These are phyloP conservation scores for Clonostachys rhizophaga DNA, from an alignment of 2,329 filamentous ascomycete genomes.

Conservation along the genomic window DNA sequence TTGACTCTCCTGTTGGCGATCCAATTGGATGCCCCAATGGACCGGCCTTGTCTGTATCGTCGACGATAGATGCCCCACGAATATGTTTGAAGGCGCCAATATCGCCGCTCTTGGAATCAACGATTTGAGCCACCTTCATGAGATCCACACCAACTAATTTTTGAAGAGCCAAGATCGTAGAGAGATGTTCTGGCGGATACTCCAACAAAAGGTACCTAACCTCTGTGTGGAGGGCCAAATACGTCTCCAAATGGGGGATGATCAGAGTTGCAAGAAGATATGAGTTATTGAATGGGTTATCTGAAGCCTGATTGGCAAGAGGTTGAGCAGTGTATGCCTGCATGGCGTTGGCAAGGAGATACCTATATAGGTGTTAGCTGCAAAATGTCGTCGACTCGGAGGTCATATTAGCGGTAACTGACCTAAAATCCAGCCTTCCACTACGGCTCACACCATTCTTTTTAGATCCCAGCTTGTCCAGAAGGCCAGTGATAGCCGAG, in stretches of 20 bases:
- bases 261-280: conserved; percentile 52
- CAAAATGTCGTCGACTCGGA: background rate
- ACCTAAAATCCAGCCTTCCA: conserved; percentile 56
- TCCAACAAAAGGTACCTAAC: conserved; percentile 55
- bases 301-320: conserved; percentile 40
- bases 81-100: conserved; percentile 30
- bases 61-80: conserved; percentile 23
- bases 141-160: conserved; percentile 49
- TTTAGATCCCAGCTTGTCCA: conserved; percentile 51
- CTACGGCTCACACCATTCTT: conserved; percentile 43
- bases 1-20: conserved; percentile 14
- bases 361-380: conserved; percentile 29
- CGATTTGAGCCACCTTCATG: conserved; percentile 54
- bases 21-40: conserved; percentile 1
- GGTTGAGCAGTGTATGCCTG: conserved; percentile 50
- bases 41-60: conserved; percentile 5
- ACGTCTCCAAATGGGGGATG: conserved; percentile 56
- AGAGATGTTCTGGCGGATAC: conserved; percentile 50
- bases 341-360: conserved; percentile 56
- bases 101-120: conserved; percentile 35
- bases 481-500: conserved; percentile 38
- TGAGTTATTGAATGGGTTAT: conserved; percentile 50
- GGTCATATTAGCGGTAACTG: conserved; percentile 9
- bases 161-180: conserved; percentile 53
- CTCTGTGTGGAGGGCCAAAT: conserved; percentile 45